Conservation (phyloP, 1,284 basidiomycete species). For the Ustilago xerochloae region DNA sequence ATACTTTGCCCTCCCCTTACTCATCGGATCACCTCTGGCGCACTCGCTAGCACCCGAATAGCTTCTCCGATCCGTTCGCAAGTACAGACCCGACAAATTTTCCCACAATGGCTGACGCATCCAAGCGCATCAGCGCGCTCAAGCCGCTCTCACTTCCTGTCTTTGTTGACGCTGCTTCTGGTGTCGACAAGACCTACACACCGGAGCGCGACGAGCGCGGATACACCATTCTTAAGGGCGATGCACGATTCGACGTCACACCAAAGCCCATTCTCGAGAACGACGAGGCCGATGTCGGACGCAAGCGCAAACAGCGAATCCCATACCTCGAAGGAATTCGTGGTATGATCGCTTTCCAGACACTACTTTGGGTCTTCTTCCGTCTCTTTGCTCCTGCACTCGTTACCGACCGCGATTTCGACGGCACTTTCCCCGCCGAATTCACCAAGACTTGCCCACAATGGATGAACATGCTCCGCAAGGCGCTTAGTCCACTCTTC, state of each 20-base stretch:
- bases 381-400: slow-evolving; percentile 54
- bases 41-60: not conserved
- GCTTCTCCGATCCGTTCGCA: not conserved
- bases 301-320: slow-evolving; percentile 37
- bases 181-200: slow-evolving; percentile 26
- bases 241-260: slow-evolving; percentile 44
- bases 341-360: slow-evolving; percentile 51
- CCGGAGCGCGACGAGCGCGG: slow-evolving; percentile 43
- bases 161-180: slow-evolving; percentile 37
- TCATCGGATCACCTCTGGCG: not conserved
- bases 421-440: slow-evolving; percentile 46
- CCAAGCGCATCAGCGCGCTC: slow-evolving; percentile 24
- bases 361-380: slow-evolving; percentile 57
- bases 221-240: slow-evolving; percentile 40
- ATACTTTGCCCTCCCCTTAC: too few species aligned
- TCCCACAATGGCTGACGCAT: slow-evolving; percentile 27
- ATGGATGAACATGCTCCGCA: slow-evolving; percentile 56
- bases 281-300: slow-evolving; percentile 36
- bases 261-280: slow-evolving; percentile 39
- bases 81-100: too few species aligned
- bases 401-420: slow-evolving; percentile 45
- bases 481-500: slow-evolving; percentile 49
- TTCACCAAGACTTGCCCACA: slow-evolving; percentile 40
- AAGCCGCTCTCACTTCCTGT: slow-evolving; percentile 32
- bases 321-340: slow-evolving; percentile 49